A percentile compares a stretch with the other conserved stretches of the same genome.
Evolutionary conservation across 176 grass and related monocot species (phyloP).

Genomic region (Triticum turgidum): DNA sequence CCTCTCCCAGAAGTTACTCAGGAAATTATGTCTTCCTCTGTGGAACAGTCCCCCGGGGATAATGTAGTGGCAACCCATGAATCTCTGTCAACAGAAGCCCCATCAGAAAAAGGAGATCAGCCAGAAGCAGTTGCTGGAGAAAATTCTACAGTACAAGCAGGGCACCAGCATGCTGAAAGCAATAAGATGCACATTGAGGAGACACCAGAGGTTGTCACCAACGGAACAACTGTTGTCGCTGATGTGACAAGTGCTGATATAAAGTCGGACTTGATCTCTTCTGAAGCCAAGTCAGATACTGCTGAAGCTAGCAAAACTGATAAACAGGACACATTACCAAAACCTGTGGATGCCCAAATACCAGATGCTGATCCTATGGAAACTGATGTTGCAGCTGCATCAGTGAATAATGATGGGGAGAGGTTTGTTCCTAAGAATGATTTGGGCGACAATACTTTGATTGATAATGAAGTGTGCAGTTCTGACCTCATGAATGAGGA

Average conservation of each 20-base stretch:
- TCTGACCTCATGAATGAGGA: slow-evolving; percentile 53
- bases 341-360: slow-evolving; percentile 21
- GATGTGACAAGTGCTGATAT: slow-evolving; percentile 38
- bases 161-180: slow-evolving; percentile 18
- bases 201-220: slow-evolving; percentile 27
- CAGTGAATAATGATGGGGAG: slow-evolving; percentile 22
- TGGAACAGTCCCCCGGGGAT: background rate
- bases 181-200: slow-evolving; percentile 23
- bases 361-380: slow-evolving; percentile 43
- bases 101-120: slow-evolving; percentile 21
- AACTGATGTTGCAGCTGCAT: slow-evolving; percentile 33
- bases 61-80: slow-evolving; percentile 24
- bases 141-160: slow-evolving; percentile 20
- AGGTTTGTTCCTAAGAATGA: slow-evolving; percentile 28
- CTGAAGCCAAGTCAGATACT: slow-evolving; percentile 32
- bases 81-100: slow-evolving; percentile 8
- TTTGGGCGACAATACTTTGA: slow-evolving; percentile 26
- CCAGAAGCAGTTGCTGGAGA: slow-evolving; percentile 29
- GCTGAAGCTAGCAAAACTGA: slow-evolving; percentile 39
- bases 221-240: slow-evolving; percentile 27
- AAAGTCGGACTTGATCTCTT: slow-evolving; percentile 21
- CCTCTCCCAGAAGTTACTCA: slow-evolving; percentile 18
- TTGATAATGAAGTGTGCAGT: slow-evolving; percentile 37
- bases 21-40: background rate
- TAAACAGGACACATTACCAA: slow-evolving; percentile 22